Evolutionary conservation across 345 rosid species (phyloP), one percentile per base, ranked within the genome.

Genomic region (Turnera subulata): DNA sequence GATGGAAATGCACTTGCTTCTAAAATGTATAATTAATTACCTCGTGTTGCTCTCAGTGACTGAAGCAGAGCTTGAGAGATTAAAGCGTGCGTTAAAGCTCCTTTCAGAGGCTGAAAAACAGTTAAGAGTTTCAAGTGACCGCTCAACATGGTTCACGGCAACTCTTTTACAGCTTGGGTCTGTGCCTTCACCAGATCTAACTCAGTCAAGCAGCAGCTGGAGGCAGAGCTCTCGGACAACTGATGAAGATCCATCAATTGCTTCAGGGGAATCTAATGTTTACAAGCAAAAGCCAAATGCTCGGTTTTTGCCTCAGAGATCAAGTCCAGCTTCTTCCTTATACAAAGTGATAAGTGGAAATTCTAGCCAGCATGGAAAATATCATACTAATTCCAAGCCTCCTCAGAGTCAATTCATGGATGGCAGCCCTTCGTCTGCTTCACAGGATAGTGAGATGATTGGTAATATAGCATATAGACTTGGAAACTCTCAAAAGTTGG

Each of bases 51-150:
- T 71, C 70, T 57, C 68, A 93, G 99, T 89, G 78, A 78, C 73
- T 58, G 99, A 87, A 56, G 81, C 81, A 13, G 97, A 93, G 68
- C 61, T 87, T 74, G 96, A 80, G 72, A 86, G 86, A 57, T 64
- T 93, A 61, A 93, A 93, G 79, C 93, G 79, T 81, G 91, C 99
- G 44, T 71, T 93, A 65, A 93, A 84, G 84, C 97, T 93, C 74
- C 97, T 93, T 53, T 89, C 97, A 1, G 97, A 89, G 62, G 89
- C 99, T 14, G 96, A 89, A 88, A 93, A 85, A 70, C 99, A 87
- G 68, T 73, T 93, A 45, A 65, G 94, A 57, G 80, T 82, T 64
- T 83, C 97, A 50, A 93, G 75, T 64, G 99, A 93, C 68, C 94
- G 96, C 52, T 87, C 94, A 26, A 93, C 96, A 19, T 93, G 99